Evolutionary conservation across 257 asterid genomes (phyloP).

Genomic region (Nicotiana otophora): DNA sequence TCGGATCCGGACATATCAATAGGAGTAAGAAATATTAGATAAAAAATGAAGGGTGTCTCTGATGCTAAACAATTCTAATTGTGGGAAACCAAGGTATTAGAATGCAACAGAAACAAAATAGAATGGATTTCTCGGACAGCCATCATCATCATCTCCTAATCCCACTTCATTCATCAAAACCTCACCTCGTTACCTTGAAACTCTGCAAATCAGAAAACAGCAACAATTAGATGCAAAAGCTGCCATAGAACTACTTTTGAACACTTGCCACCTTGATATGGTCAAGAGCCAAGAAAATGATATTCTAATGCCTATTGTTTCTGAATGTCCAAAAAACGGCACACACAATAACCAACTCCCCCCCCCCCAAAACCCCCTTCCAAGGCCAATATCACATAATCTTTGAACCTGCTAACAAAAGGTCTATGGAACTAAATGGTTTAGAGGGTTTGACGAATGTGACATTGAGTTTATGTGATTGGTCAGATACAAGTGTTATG

Average conservation of each 20-base stretch:
- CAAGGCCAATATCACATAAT: background rate
- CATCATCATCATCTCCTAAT: background rate
- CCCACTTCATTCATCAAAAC: background rate
- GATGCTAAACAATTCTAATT: background rate
- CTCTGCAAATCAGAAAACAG: constrained; percentile 30
- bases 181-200: constrained; percentile 50
- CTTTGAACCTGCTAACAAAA: background rate
- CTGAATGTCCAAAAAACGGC: background rate
- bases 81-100: background rate
- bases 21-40: too few species aligned
- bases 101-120: background rate
- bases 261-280: background rate
- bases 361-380: too few species aligned
- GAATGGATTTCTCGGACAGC: background rate
- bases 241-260: background rate
- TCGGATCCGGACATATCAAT: too few species aligned
- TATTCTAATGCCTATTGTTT: background rate
- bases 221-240: background rate
- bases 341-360: too few species aligned
- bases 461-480: too few species aligned
- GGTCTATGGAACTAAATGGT: background rate
- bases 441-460: too few species aligned
- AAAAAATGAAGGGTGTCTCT: background rate
- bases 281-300: background rate
- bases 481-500: too few species aligned